These are phyloP conservation scores for Leptographium procerum DNA, from an alignment of 2,329 filamentous ascomycete genomes.

Conservation along the genomic window DNA sequence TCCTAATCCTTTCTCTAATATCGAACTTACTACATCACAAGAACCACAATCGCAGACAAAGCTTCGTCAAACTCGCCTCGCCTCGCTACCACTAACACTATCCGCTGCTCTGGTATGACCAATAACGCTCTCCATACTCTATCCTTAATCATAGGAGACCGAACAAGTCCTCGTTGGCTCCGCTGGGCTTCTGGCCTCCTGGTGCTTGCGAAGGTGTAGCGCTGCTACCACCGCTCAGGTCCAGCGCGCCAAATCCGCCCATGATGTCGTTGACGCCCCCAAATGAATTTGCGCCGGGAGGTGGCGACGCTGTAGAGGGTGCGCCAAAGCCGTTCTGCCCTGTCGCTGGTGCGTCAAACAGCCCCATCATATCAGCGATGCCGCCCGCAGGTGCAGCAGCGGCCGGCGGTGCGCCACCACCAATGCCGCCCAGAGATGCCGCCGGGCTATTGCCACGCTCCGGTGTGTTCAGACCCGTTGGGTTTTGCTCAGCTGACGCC, in stretches of 20 bases:
- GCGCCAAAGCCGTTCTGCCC: slow-evolving; percentile 15
- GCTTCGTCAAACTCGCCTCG: background rate
- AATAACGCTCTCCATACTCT: background rate
- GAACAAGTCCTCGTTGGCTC: slow-evolving; percentile 47
- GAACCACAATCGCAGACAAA: background rate
- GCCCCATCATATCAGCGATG: slow-evolving; percentile 55
- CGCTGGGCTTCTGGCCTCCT: slow-evolving; percentile 43
- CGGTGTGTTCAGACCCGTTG: slow-evolving; percentile 44
- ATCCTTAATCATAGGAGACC: slow-evolving; percentile 36
- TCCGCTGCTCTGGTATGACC: background rate
- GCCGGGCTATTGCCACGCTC: slow-evolving; percentile 56
- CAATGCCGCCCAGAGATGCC: slow-evolving; percentile 1
- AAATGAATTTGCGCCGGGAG: slow-evolving; percentile 10
- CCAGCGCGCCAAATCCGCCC: slow-evolving; percentile 75
- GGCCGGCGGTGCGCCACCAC: slow-evolving; percentile 28
- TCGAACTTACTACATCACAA: background rate
- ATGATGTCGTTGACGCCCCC: slow-evolving; percentile 79
- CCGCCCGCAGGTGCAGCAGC: slow-evolving; percentile 22
- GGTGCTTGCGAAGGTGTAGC: slow-evolving; percentile 48
- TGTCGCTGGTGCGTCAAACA: slow-evolving; percentile 57
- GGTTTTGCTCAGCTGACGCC: slow-evolving; percentile 60
- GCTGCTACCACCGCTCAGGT: slow-evolving; percentile 54
- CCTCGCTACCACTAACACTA: background rate
- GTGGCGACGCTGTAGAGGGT: slow-evolving; percentile 12
- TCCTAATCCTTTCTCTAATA: background rate